Evolutionary conservation across 176 grass and related monocot species (phyloP).

Genomic region (Areca catechu): DNA sequence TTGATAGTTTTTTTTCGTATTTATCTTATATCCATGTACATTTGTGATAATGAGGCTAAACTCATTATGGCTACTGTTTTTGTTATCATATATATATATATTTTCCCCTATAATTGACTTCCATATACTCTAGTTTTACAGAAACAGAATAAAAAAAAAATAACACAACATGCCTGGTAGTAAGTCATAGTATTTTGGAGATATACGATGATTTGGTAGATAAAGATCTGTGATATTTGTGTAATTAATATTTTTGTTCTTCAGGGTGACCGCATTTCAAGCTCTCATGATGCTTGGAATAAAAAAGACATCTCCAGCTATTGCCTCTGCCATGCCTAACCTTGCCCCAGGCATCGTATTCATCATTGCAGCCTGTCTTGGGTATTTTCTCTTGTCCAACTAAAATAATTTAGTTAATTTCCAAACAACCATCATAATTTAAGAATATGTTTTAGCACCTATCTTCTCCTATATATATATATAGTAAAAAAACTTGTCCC

Average conservation of each 20-base stretch:
- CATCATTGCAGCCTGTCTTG: slow-evolving; percentile 41
- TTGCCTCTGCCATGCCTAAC: slow-evolving; percentile 66
- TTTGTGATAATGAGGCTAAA: no score
- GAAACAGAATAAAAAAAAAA: no score
- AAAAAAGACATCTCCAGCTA: slow-evolving; percentile 65
- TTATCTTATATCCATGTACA: no score
- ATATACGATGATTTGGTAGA: neutral
- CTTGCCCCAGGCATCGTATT: slow-evolving; percentile 68
- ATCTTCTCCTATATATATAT: no score
- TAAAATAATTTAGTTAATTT: neutral
- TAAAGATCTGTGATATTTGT: neutral
- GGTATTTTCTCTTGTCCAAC: slow-evolving; percentile 16
- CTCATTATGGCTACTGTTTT: no score
- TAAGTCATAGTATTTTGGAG: neutral
- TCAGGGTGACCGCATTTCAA: slow-evolving; percentile 51
- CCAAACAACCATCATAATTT: neutral
- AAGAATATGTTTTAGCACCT: neutral
- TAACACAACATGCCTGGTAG: no score
- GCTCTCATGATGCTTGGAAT: slow-evolving; percentile 49
- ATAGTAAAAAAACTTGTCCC: no score
- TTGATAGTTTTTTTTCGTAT: no score
- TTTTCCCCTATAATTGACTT: no score
- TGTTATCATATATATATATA: no score
- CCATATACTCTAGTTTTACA: no score
- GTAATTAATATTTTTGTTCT: neutral